Percentiles rank a stretch among this genome's conserved stretches.
phyloP scores from a whole-genome alignment of 352 stramenopile genomes.

The Plasmopara muralis region DNA sequence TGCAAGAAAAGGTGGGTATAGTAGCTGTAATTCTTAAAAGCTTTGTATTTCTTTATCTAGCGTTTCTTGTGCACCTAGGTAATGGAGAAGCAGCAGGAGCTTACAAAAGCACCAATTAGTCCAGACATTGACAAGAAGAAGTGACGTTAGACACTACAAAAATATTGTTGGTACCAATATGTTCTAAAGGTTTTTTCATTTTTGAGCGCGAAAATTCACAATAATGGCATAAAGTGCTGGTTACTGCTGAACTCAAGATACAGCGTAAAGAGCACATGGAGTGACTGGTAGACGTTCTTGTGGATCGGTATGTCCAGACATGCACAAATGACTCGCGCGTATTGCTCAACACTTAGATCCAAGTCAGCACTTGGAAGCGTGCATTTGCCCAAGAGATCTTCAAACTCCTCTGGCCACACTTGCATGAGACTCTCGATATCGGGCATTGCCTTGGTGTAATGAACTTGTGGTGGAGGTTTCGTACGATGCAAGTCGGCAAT shows the following conservation, averaged over 20 bases:
- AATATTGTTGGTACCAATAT: not conserved
- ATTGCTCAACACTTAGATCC: slow-evolving; percentile 91
- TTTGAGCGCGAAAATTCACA: slow-evolving; percentile 14
- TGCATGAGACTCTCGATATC: slow-evolving; percentile 95
- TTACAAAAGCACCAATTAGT: slow-evolving; percentile 11
- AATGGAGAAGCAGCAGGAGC: slow-evolving; percentile 41
- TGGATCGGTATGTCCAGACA: slow-evolving; percentile 94
- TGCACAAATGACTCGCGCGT: slow-evolving; percentile 88
- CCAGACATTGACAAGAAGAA: slow-evolving; percentile 17
- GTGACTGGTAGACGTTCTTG: slow-evolving; percentile 91
- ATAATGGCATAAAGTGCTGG: slow-evolving; percentile 85
- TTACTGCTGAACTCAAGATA: slow-evolving; percentile 91
- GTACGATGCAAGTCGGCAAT: slow-evolving; percentile 92
- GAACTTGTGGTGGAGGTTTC: slow-evolving; percentile 89
- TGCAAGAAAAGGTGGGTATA: slow-evolving; percentile 55
- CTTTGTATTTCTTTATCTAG: not conserved
- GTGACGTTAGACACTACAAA: not conserved
- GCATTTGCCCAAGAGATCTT: slow-evolving; percentile 72
- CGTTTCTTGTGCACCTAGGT: slow-evolving; percentile 23
- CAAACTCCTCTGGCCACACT: slow-evolving; percentile 82
- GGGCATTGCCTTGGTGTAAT: slow-evolving; percentile 92
- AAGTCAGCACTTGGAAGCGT: slow-evolving; percentile 72
- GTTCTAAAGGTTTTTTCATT: not conserved
- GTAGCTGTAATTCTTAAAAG: not conserved
- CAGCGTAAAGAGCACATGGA: slow-evolving; percentile 93